Conservation (phyloP, 352 stramenopile genomes). For the Phytophthora tentaculata region DNA sequence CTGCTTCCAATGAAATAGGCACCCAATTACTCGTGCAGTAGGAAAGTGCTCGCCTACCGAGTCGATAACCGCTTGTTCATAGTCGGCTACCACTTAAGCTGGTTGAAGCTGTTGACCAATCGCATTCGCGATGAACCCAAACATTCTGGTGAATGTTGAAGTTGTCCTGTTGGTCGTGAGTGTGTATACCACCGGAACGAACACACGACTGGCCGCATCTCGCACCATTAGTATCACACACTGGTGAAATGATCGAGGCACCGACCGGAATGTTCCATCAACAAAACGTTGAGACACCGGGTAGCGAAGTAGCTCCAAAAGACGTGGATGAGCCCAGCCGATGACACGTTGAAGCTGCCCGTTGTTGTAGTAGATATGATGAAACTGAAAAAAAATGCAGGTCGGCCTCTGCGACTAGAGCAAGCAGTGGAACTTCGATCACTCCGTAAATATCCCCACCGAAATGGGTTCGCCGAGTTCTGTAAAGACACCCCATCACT, state of each 20-base stretch:
- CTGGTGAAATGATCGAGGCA: slow-evolving; percentile 17
- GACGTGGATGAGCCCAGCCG: slow-evolving; percentile 24
- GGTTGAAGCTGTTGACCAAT: slow-evolving; percentile 10
- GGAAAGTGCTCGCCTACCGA: slow-evolving; percentile 11
- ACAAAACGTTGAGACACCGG: slow-evolving; percentile 20
- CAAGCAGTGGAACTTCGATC: too few species aligned
- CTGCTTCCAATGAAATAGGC: slow-evolving; percentile 24
- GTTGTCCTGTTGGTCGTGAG: slow-evolving; percentile 7
- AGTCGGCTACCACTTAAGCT: slow-evolving; percentile 13
- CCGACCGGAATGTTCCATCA: too few species aligned
- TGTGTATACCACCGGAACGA: slow-evolving; percentile 17
- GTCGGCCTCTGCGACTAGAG: too few species aligned
- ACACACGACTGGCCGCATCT: slow-evolving; percentile 12
- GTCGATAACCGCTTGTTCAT: slow-evolving; percentile 23
- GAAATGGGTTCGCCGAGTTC: too few species aligned
- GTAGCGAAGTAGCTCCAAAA: slow-evolving; percentile 9
- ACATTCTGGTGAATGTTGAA: slow-evolving; percentile 18
- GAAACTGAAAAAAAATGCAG: too few species aligned
- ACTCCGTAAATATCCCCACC: too few species aligned
- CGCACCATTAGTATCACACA: slow-evolving; percentile 31
- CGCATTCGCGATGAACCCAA: slow-evolving; percentile 11
- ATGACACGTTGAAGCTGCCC: background rate
- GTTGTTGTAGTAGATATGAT: too few species aligned
- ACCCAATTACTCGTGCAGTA: slow-evolving; percentile 13
- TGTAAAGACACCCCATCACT: too few species aligned